Conservation (phyloP, 164 flowering plant species). For the Paratinospora sagittata region DNA sequence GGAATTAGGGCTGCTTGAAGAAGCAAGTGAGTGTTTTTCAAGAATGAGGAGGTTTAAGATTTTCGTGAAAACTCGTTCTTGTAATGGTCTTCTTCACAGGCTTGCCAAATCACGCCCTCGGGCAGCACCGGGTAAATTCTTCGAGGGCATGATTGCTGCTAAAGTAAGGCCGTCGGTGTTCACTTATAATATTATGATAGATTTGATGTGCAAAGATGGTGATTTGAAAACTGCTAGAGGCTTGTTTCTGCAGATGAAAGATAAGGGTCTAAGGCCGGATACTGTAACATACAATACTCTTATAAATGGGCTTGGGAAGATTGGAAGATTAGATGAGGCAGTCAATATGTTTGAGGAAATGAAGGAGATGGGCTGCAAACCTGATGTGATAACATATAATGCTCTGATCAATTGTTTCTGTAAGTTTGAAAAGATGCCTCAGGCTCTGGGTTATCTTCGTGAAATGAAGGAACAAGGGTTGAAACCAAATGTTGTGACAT, state of each 20-base stretch:
- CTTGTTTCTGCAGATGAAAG: conserved; percentile 54
- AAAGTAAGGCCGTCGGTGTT: conserved; percentile 48
- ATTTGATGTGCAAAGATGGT: conserved; percentile 56
- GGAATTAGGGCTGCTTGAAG: conserved; percentile 61
- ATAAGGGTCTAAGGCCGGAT: conserved; percentile 51
- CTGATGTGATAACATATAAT: conserved; percentile 81
- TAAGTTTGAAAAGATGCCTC: conserved; percentile 48
- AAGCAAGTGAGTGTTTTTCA: conserved; percentile 57
- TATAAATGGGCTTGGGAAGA: conserved; percentile 72
- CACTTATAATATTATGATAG: conserved; percentile 75
- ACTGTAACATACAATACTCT: conserved; percentile 72
- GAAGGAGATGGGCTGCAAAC: conserved; percentile 52
- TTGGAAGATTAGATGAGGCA: conserved; percentile 48
- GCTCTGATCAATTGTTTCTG: conserved; percentile 70
- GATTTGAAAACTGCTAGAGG: conserved; percentile 47
- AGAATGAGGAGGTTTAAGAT: conserved; percentile 53
- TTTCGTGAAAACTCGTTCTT: conserved; percentile 59
- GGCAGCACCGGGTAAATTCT: conserved; percentile 41
- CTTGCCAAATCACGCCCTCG: conserved; percentile 44
- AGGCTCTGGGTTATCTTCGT: conserved; percentile 47
- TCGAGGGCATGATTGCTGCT: conserved; percentile 50
- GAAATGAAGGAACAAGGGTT: conserved; percentile 59
- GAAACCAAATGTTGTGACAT: conserved; percentile 83
- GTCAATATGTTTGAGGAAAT: conserved; percentile 53
- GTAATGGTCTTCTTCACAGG: conserved; percentile 55